Conservation (phyloP, 495 filamentous ascomycete genomes). For the Neurospora sp. region DNA sequence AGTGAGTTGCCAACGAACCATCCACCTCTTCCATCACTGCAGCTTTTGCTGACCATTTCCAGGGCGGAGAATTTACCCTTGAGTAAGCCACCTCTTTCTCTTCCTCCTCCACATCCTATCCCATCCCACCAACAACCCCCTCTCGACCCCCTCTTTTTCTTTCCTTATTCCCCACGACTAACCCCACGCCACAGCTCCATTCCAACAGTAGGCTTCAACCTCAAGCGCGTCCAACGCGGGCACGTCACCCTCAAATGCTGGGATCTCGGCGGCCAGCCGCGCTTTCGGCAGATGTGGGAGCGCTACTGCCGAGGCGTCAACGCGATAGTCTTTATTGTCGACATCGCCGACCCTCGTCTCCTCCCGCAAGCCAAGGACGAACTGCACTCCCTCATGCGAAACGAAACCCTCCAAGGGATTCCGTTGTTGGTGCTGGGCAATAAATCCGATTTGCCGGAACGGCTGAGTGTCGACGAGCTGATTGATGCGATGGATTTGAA, state of each 20-base stretch:
- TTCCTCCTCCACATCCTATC: conserved; percentile 3
- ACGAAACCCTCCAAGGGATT: conserved; percentile 78
- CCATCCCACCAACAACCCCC: neutral
- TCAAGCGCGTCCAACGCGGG: conserved; percentile 95
- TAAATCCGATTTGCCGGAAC: conserved; percentile 85
- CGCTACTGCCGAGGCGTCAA: conserved; percentile 95
- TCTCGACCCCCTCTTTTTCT: neutral
- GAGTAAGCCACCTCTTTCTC: conserved; percentile 61
- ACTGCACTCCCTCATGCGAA: conserved; percentile 77
- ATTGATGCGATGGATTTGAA: conserved; percentile 90
- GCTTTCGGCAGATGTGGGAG: conserved; percentile 99
- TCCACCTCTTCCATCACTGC: neutral
- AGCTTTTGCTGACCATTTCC: conserved; percentile 8
- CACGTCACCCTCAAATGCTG: conserved; percentile 99
- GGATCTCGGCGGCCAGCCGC: conserved; percentile 94
- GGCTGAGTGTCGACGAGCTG: conserved; percentile 84
- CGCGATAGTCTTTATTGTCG: conserved; percentile 90
- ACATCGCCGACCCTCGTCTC: conserved; percentile 71
- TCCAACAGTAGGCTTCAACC: conserved; percentile 97
- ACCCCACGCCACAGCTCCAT: conserved; percentile 65
- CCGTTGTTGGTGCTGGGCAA: conserved; percentile 95
- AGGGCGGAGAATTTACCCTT: conserved; percentile 98
- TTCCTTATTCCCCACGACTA: conserved; percentile 22
- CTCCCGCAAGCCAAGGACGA: conserved; percentile 86
- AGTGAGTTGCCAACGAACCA: conserved; percentile 36